Evolutionary conservation across 371 early-diverging fungal species (phyloP).

Genomic region (Syncephalis plumigaleata): DNA sequence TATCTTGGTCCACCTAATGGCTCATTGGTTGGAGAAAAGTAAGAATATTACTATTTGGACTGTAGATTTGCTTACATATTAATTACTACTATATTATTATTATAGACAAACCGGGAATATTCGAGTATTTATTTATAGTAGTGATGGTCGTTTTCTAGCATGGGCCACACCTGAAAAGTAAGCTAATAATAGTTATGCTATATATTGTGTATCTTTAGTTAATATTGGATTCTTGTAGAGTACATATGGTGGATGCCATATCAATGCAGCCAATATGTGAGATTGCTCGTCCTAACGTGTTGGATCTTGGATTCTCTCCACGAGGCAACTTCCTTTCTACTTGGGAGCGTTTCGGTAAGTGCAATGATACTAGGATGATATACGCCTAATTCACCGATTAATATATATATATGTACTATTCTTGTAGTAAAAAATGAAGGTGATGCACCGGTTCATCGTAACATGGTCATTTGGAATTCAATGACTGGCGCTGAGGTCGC

Average conservation of each 20-base stretch:
- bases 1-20: conserved; percentile 37
- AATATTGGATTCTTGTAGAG: conserved; percentile 15
- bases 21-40: conserved; percentile 17
- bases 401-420: too few species aligned
- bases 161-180: conserved; percentile 54
- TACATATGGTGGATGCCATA: conserved; percentile 53
- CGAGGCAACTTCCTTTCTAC: conserved; percentile 73
- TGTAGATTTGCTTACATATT: background rate
- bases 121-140: conserved; percentile 62
- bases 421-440: conserved; percentile 14
- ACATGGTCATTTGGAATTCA: conserved; percentile 67
- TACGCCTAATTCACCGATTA: too few species aligned
- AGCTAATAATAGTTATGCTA: background rate
- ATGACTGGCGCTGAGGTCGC: conserved; percentile 45
- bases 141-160: conserved; percentile 61
- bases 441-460: conserved; percentile 41
- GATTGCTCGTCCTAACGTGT: conserved; percentile 40
- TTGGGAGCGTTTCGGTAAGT: conserved; percentile 68
- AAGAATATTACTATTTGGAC: background rate
- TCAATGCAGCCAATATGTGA: conserved; percentile 38
- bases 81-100: conserved; percentile 4
- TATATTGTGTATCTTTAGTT: background rate
- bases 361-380: too few species aligned
- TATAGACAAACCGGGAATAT: conserved; percentile 35
- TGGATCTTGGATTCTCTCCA: conserved; percentile 85